These are phyloP conservation scores for Coemansia sp. DNA, from an alignment of 371 early-diverging fungal species.

Conservation along the genomic window DNA sequence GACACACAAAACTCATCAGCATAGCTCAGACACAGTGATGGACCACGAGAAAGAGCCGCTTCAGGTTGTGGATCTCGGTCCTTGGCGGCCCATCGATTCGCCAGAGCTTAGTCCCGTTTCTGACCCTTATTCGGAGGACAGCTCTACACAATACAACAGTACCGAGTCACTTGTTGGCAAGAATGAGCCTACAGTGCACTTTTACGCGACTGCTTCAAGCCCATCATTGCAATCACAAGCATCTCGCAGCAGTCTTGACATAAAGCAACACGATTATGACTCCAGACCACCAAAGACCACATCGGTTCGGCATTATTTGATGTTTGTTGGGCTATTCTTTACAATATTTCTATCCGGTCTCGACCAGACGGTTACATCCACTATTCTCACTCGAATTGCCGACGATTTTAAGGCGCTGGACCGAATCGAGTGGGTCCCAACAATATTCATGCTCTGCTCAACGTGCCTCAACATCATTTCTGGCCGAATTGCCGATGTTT, in stretches of 20 bases:
- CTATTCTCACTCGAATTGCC: constrained; percentile 65
- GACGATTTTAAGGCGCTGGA: constrained; percentile 68
- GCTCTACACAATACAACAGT: constrained; percentile 6
- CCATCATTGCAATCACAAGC: background rate
- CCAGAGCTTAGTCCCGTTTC: background rate
- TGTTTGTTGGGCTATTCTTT: constrained; percentile 49
- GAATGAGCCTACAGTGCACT: background rate
- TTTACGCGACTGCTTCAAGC: background rate
- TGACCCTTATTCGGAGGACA: background rate
- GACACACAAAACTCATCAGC: background rate
- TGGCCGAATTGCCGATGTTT: constrained; percentile 43
- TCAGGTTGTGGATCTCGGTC: background rate
- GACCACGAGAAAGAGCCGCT: background rate
- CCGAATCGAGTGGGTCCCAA: constrained; percentile 69
- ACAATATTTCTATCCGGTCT: constrained; percentile 64
- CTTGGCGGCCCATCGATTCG: constrained; percentile 1
- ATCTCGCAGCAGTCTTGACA: background rate
- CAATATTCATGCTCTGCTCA: constrained; percentile 71
- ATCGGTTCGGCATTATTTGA: constrained; percentile 13
- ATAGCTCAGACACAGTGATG: background rate
- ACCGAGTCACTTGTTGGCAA: constrained; percentile 18
- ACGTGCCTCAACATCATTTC: constrained; percentile 70
- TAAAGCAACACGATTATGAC: background rate
- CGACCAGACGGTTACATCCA: constrained; percentile 75
- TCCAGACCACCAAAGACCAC: background rate